These are phyloP conservation scores for Fusarium virguliforme DNA, from an alignment of 2,329 filamentous ascomycete species.

Conservation along the genomic window DNA sequence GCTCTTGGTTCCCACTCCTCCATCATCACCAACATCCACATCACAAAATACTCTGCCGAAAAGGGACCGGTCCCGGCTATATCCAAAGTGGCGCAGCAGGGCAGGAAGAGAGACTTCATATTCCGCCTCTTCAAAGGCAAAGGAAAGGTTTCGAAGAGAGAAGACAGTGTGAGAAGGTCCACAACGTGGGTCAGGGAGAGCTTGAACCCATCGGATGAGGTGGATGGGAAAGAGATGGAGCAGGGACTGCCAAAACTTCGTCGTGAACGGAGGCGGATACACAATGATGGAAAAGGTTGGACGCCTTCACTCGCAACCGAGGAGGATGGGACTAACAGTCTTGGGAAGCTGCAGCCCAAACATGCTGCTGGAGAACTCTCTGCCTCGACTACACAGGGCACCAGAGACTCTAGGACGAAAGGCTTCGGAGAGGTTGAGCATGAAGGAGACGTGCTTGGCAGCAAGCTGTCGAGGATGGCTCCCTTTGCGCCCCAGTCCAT, in stretches of 20 bases:
- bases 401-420: neutral
- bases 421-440: neutral
- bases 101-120: neutral
- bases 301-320: neutral
- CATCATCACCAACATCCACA: neutral
- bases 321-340: neutral
- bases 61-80: slow-evolving; percentile 22
- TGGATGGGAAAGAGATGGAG: slow-evolving; percentile 3
- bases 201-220: slow-evolving; percentile 4
- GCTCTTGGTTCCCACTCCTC: slow-evolving; percentile 27
- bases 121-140: neutral
- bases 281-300: slow-evolving; percentile 9
- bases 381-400: neutral
- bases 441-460: neutral
- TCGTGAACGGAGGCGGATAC: neutral
- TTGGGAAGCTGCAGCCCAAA: neutral
- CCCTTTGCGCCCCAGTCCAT: neutral
- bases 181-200: neutral
- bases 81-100: slow-evolving; percentile 21
- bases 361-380: neutral
- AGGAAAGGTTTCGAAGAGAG: neutral
- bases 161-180: neutral
- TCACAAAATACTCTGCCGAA: neutral
- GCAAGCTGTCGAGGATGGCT: neutral
- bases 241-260: neutral